phyloP scores from a whole-genome alignment of 495 filamentous ascomycete species.

The Penicillium roqueforti region DNA sequence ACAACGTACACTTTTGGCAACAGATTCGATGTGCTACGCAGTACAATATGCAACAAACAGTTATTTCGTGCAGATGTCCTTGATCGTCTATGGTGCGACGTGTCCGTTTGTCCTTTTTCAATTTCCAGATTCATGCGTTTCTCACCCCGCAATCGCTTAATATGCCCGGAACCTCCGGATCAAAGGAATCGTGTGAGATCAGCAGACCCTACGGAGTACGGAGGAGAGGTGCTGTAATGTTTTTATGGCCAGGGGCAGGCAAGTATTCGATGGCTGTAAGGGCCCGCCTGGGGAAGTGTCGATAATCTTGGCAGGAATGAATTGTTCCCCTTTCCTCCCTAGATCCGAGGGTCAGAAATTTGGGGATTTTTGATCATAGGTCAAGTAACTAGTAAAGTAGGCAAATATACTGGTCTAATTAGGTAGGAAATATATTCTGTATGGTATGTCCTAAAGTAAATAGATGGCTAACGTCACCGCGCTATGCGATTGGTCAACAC shows the following conservation, averaged over 20 bases:
- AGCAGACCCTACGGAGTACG: constrained; percentile 7
- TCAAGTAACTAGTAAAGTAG: neutral
- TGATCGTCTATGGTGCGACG: neutral
- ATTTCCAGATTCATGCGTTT: neutral
- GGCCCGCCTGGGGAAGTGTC: neutral
- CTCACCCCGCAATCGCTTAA: constrained; percentile 4
- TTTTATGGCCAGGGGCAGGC: neutral
- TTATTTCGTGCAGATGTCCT: neutral
- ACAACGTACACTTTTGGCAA: too few species aligned
- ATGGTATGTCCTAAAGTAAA: neutral
- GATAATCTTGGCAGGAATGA: constrained; percentile 7
- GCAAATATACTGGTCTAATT: neutral
- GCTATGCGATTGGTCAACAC: neutral
- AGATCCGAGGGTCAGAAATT: neutral
- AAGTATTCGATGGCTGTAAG: constrained; percentile 3
- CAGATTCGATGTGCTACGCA: constrained; percentile 2
- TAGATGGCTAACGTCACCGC: neutral
- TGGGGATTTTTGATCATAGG: neutral
- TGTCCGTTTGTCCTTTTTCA: neutral
- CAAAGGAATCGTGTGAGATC: neutral
- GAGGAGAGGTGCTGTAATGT: neutral
- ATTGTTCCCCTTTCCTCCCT: neutral
- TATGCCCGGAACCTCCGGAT: neutral
- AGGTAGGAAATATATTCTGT: neutral
- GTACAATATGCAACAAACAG: too few species aligned